Evolutionary conservation across 805 yeast species (phyloP).

Genomic region (Kluyveromyces lactis): DNA sequence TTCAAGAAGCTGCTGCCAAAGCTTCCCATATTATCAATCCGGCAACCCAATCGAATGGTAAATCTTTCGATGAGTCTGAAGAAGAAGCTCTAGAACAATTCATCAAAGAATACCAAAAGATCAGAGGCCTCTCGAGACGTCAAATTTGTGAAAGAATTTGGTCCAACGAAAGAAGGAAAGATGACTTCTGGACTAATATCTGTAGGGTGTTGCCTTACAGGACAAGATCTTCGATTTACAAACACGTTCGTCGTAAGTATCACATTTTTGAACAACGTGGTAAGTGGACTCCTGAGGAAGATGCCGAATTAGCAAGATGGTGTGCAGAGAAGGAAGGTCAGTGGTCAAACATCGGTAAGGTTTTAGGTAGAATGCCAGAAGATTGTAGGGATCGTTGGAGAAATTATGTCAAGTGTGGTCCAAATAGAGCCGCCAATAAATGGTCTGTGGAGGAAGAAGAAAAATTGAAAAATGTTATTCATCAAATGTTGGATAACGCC

Average conservation of each 20-base stretch:
- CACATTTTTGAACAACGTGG: slow-evolving; percentile 85
- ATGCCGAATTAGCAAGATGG: slow-evolving; percentile 51
- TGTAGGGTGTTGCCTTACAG: slow-evolving; percentile 76
- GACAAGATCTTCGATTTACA: slow-evolving; percentile 82
- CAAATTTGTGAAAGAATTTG: slow-evolving; percentile 80
- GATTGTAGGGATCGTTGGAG: slow-evolving; percentile 97
- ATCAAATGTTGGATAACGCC: slow-evolving; percentile 36
- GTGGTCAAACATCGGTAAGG: slow-evolving; percentile 80
- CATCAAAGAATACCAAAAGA: slow-evolving; percentile 56
- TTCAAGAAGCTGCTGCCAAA: slow-evolving; percentile 37
- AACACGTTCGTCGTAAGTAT: slow-evolving; percentile 84
- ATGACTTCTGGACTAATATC: slow-evolving; percentile 81
- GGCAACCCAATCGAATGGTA: slow-evolving; percentile 27
- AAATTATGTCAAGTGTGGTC: slow-evolving; percentile 89
- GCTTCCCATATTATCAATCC: slow-evolving; percentile 31
- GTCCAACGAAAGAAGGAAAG: slow-evolving; percentile 78
- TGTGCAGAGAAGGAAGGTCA: slow-evolving; percentile 66
- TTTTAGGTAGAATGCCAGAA: slow-evolving; percentile 90
- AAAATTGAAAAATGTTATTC: slow-evolving; percentile 46
- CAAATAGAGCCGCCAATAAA: slow-evolving; percentile 61
- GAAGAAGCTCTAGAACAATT: slow-evolving; percentile 73
- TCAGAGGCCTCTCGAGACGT: slow-evolving; percentile 52
- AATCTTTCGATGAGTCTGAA: slow-evolving; percentile 32
- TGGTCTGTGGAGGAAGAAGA: slow-evolving; percentile 76
- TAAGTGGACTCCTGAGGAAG: slow-evolving; percentile 83